These are phyloP conservation scores for Pholiota molesta DNA, from an alignment of 768 basidiomycete species.

Conservation along the genomic window DNA sequence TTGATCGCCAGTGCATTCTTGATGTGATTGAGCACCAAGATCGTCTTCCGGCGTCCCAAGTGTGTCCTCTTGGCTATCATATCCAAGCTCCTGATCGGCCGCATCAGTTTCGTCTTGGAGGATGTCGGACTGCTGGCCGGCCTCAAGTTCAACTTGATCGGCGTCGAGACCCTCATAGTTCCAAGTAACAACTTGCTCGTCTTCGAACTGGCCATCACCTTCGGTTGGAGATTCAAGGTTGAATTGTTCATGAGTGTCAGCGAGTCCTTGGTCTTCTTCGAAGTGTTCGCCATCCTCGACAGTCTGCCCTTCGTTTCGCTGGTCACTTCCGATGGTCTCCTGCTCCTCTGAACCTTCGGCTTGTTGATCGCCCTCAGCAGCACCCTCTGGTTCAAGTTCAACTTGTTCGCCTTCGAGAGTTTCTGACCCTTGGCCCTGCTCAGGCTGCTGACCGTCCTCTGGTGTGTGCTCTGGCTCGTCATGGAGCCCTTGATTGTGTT, in stretches of 20 bases:
- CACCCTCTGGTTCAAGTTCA: neutral
- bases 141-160: neutral
- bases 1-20: neutral
- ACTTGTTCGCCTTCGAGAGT: neutral
- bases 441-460: neutral
- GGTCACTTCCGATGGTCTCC: neutral
- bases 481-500: neutral
- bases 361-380: neutral
- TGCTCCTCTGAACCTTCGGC: neutral
- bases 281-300: neutral
- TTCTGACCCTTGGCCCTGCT: neutral
- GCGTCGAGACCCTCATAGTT: neutral
- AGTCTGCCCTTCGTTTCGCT: neutral
- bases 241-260: neutral
- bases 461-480: neutral
- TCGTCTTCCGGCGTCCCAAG: neutral
- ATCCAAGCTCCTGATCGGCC: neutral
- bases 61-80: neutral
- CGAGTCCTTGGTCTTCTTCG: neutral
- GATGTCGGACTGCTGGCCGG: neutral
- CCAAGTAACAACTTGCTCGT: neutral
- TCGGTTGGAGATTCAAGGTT: neutral
- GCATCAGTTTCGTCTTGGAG: neutral
- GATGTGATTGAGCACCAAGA: neutral
- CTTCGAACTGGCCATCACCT: neutral